Base-by-base conservation (phyloP, 257 asterid genomes). In the Galeopsis tetrahit region DNA sequence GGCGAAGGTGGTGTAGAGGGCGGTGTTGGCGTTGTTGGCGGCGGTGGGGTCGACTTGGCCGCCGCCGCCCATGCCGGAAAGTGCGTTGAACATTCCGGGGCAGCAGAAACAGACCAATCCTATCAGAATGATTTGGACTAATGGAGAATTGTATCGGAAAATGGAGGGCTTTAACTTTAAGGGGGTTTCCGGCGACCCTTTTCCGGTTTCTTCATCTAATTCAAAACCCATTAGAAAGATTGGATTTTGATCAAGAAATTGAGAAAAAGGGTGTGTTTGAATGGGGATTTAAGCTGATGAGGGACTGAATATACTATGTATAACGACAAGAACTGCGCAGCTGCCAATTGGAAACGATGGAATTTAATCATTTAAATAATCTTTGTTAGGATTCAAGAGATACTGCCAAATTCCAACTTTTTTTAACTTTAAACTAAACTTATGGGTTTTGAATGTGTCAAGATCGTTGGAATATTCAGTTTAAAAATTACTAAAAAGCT, bases 81-180 rank as follows among this genome's bases (percentile, higher is more conserved):
- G 95, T n/a, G 99, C 99, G 68, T 90, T 92, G 72, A 90, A 95
- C 99, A 95, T 95, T 0, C 99, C 98, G 0, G 98, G 99, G 77
- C 99, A 95, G 78, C 96, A 95, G 80, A 95, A 95, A 32, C 99
- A 95, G 5, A 95, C 97, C 0, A 92, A 52, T 13, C 98, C 99
- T 66, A 95, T 95, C 8, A 95, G 48, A 4, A 59, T 72, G 0
- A 95, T 89, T 58, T 92, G 98, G 40, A 86, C 86, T 10, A 95
- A 48, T 0, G 99, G 99, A 2, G 98, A 92, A 78, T 92, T 92
- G 86, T 83, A 85, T 69, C 97, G 88, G 79, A 88, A 52, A 42
- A 67, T 33, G 7, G 90, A 83, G 49, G 74, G 57, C 4, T 65
- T 77, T 9, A 17, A 2, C 4, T 65, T 77, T 9, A 17, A 2